Percentiles rank a stretch among this genome's conserved stretches.
Evolutionary conservation across 495 filamentous ascomycete genomes (phyloP).

Genomic region (Aspergillus bertholletiae): DNA sequence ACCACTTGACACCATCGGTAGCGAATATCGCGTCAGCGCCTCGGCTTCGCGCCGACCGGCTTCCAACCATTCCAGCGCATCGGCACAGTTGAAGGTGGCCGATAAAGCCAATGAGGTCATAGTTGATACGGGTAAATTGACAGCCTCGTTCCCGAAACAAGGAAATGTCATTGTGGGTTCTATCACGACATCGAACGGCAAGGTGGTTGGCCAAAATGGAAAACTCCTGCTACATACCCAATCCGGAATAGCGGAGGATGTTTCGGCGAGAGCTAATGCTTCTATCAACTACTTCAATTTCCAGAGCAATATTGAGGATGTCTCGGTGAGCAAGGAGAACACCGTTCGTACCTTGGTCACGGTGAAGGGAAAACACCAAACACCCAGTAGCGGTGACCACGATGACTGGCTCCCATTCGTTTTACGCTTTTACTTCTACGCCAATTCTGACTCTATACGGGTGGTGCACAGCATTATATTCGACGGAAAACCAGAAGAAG

Average conservation of each 20-base stretch:
- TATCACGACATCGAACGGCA: slow-evolving; percentile 31
- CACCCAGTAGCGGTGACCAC: slow-evolving; percentile 7
- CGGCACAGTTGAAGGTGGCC: slow-evolving; percentile 2
- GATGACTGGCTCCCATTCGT: slow-evolving; percentile 37
- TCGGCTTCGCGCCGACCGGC: background rate
- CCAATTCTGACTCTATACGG: slow-evolving; percentile 33
- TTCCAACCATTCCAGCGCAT: background rate
- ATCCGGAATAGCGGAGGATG: slow-evolving; percentile 24
- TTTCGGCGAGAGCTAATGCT: slow-evolving; percentile 14
- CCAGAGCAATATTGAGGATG: slow-evolving; percentile 16
- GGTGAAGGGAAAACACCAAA: slow-evolving; percentile 22
- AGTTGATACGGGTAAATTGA: slow-evolving; percentile 37
- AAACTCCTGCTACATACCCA: slow-evolving; percentile 37
- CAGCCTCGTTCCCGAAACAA: slow-evolving; percentile 29
- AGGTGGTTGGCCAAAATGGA: slow-evolving; percentile 37
- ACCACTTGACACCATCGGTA: slow-evolving; percentile 4
- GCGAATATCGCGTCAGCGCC: slow-evolving; percentile 11
- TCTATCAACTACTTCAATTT: slow-evolving; percentile 20
- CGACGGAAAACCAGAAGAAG: slow-evolving; percentile 28
- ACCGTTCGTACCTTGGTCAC: slow-evolving; percentile 33
- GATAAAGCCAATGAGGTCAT: background rate
- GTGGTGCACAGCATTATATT: slow-evolving; percentile 37
- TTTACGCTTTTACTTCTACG: slow-evolving; percentile 42
- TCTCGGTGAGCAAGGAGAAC: slow-evolving; percentile 14
- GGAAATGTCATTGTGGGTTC: slow-evolving; percentile 28